Base-by-base conservation (phyloP, 129 eudicot genomes). In the Heracleum sosnowskyi region DNA sequence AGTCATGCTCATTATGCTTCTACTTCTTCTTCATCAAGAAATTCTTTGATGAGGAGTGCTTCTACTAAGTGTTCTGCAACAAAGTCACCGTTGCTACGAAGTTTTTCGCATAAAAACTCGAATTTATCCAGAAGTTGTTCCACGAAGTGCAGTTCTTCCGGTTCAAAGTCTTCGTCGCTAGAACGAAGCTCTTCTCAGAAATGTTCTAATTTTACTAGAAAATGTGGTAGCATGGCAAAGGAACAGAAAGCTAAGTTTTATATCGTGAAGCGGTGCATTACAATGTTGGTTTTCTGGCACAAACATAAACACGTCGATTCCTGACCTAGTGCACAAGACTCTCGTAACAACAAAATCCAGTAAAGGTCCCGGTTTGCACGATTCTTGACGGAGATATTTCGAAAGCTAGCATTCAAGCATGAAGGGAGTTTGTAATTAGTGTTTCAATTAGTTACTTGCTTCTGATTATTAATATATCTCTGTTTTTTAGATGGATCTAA, bases 181-280 rank as follows among this genome's bases (percentile, higher is more conserved):
- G 76, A 90, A 36, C 83, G 98, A 66, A 91, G 91, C 76, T 89
- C 93, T 7, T 91, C 96, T 0, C 93, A 92, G 53, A 90, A 83
- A 85, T 84, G 94, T 34, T 76, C 91, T 1, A 88, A 86, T 60
- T 93, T 93, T 79, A 79, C 89, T 24, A 83, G 85, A 69, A 93
- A 89, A 85, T 93, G 98, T 55, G 87, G 91, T 11, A 83, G 79
- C 77, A 39, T 93, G 85, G 98, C 97, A 45, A 93, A 93, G 75
- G 98, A 93, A 83, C 98, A 93, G 63, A 91, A 86, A 79, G 97
- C 98, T 26, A 89, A 85, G 66, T 91, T 93, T 75, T 93, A 93
- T 85, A 93, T 93, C 31, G 91, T 93, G 45, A 91, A 91, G 81
- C 83, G 98, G 7, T 93, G 98, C 84, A 89, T 93, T 72, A 73